A percentile compares a stretch with the other conserved stretches of the same genome.
Conservation (phyloP, 345 rosid genomes). For the Brassica carinata region DNA sequence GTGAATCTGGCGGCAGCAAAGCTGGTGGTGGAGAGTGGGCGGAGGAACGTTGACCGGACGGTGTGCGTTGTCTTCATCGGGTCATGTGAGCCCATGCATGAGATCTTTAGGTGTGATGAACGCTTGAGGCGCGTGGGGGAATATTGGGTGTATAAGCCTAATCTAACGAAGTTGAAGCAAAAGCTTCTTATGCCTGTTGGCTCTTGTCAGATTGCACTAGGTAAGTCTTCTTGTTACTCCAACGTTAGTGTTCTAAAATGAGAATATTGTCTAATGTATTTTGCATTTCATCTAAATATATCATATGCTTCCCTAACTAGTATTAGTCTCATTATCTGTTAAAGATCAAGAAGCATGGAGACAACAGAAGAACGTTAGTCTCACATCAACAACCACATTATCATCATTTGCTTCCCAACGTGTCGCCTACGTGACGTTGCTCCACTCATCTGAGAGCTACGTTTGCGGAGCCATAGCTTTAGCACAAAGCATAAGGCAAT, state of each 20-base stretch:
- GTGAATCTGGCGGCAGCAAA: constrained; percentile 81
- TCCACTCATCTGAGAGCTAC: constrained; percentile 79
- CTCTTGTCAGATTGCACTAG: constrained; percentile 73
- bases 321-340: neutral
- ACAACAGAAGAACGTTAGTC: constrained; percentile 7
- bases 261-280: neutral
- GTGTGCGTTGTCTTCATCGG: constrained; percentile 61
- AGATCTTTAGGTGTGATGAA: constrained; percentile 79
- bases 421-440: constrained; percentile 75
- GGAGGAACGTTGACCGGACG: constrained; percentile 41
- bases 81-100: constrained; percentile 79
- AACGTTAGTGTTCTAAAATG: no score
- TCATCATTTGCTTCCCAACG: constrained; percentile 15
- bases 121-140: constrained; percentile 56
- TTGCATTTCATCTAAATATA: no score
- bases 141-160: constrained; percentile 73
- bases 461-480: constrained; percentile 89
- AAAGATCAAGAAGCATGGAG: constrained; percentile 30
- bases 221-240: constrained; percentile 21
- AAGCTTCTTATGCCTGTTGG: constrained; percentile 77
- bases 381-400: constrained; percentile 15
- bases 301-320: neutral
- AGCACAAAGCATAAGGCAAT: constrained; percentile 71
- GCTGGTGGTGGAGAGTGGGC: constrained; percentile 54
- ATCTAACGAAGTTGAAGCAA: constrained; percentile 52